Evolutionary conservation across 352 stramenopile genomes (phyloP).

Genomic region (Phytopythium vexans): DNA sequence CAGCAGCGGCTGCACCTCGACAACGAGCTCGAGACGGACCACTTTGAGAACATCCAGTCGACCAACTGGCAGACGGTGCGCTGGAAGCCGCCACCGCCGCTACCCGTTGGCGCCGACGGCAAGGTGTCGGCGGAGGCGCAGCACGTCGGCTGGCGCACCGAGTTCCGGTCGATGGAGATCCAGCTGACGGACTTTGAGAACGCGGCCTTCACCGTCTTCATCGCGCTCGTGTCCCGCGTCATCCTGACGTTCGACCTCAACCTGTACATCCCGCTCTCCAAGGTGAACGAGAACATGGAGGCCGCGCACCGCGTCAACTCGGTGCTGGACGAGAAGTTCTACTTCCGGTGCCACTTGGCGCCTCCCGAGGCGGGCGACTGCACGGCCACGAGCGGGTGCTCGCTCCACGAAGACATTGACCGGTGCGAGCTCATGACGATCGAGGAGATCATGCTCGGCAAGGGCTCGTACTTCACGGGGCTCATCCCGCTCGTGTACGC

Average conservation of each 20-base stretch:
- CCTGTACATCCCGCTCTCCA: constrained; percentile 98
- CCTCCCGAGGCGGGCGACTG: constrained; percentile 78
- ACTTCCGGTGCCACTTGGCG: constrained; percentile 95
- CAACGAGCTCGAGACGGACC: constrained; percentile 86
- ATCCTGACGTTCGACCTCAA: constrained; percentile 99
- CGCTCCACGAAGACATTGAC: constrained; percentile 61
- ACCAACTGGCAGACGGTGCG: constrained; percentile 99
- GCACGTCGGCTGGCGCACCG: constrained; percentile 85
- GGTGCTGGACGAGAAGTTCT: constrained; percentile 95
- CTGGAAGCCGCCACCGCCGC: constrained; percentile 98
- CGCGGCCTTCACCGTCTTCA: constrained; percentile 98
- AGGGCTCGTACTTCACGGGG: constrained; percentile 96
- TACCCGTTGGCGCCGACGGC: constrained; percentile 18
- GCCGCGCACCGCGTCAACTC: constrained; percentile 95
- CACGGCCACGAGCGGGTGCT: constrained; percentile 19
- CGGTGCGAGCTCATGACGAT: constrained; percentile 96
- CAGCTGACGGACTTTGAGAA: constrained; percentile 99
- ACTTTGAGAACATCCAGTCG: constrained; percentile 99
- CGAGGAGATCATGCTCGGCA: constrained; percentile 95
- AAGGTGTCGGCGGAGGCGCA: constrained; percentile 14
- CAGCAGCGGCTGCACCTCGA: constrained; percentile 85
- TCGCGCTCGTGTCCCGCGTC: constrained; percentile 95
- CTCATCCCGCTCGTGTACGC: constrained; percentile 96
- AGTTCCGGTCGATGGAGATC: constrained; percentile 99
- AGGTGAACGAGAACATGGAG: constrained; percentile 99